These are phyloP conservation scores for Saturnispora hagleri DNA, from an alignment of 805 yeast genomes.

Conservation along the genomic window DNA sequence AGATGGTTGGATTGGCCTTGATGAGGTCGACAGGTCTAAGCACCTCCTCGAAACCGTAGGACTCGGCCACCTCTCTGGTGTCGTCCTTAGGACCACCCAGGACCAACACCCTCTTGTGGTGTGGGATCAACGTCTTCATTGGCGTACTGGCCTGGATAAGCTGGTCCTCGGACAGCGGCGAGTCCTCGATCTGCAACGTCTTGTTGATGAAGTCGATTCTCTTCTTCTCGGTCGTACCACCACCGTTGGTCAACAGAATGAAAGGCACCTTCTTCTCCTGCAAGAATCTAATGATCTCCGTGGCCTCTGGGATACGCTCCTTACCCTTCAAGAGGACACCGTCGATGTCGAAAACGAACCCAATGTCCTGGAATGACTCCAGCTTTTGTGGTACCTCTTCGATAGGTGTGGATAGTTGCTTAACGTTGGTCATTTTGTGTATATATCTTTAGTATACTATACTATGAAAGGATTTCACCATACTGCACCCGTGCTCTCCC, in stretches of 20 bases:
- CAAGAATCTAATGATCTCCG: conserved; percentile 39
- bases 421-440: conserved; percentile 1
- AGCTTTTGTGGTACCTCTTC: conserved; percentile 9
- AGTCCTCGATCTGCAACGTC: conserved; percentile 5
- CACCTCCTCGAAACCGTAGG: conserved; percentile 72
- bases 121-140: conserved; percentile 46
- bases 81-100: conserved; percentile 78
- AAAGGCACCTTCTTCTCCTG: conserved; percentile 55
- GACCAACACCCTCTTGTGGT: conserved; percentile 57
- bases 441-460: not conserved
- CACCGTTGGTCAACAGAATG: conserved; percentile 81
- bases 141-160: conserved; percentile 87
- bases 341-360: conserved; percentile 49
- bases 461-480: not conserved
- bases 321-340: conserved; percentile 79
- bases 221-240: conserved; percentile 62
- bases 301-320: conserved; percentile 56
- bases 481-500: no score
- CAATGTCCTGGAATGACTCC: conserved; percentile 17
- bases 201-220: conserved; percentile 46
- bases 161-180: conserved; percentile 42
- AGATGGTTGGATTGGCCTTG: conserved; percentile 42
- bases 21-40: conserved; percentile 67
- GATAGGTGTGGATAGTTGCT: conserved; percentile 12
- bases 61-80: conserved; percentile 63